phyloP scores from a whole-genome alignment of 176 grass and related monocot genomes.

The Hordeum marinum region DNA sequence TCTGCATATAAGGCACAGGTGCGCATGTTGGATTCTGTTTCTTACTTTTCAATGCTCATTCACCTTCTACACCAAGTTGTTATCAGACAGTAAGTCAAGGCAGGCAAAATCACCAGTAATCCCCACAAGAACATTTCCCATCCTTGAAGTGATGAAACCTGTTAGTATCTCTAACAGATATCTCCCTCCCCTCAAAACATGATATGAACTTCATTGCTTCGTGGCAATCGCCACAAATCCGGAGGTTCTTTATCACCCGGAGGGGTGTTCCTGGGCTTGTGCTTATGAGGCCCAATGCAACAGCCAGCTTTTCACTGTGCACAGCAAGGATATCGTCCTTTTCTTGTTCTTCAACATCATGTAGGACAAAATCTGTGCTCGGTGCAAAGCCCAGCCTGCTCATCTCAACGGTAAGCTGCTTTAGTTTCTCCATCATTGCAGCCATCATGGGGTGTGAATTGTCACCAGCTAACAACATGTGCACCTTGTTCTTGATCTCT shows the following conservation, averaged over 20 bases:
- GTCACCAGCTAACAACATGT: conserved; percentile 69
- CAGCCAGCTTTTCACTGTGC: conserved; percentile 77
- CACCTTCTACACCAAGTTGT: not conserved
- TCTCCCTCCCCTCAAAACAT: conserved; percentile 50
- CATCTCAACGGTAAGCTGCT: conserved; percentile 56
- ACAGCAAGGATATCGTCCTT: conserved; percentile 66
- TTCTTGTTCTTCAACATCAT: conserved; percentile 86
- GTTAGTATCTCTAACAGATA: conserved; percentile 70
- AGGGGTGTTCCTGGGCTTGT: conserved; percentile 45
- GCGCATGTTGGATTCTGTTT: not conserved
- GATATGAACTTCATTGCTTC: conserved; percentile 71
- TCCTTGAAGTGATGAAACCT: conserved; percentile 68
- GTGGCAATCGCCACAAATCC: conserved; percentile 68
- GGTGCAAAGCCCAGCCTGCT: conserved; percentile 56
- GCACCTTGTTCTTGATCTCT: conserved; percentile 72
- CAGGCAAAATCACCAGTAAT: conserved; percentile 52
- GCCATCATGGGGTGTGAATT: conserved; percentile 58
- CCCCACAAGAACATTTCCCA: conserved; percentile 61
- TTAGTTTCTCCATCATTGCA: conserved; percentile 50
- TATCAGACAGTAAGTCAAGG: not conserved
- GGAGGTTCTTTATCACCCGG: conserved; percentile 74
- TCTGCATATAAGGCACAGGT: not conserved
- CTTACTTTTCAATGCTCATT: not conserved
- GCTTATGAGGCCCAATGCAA: conserved; percentile 60
- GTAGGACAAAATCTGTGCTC: conserved; percentile 66